phyloP scores from a whole-genome alignment of 2,329 filamentous ascomycete species.

The Rutstroemia sp. region DNA sequence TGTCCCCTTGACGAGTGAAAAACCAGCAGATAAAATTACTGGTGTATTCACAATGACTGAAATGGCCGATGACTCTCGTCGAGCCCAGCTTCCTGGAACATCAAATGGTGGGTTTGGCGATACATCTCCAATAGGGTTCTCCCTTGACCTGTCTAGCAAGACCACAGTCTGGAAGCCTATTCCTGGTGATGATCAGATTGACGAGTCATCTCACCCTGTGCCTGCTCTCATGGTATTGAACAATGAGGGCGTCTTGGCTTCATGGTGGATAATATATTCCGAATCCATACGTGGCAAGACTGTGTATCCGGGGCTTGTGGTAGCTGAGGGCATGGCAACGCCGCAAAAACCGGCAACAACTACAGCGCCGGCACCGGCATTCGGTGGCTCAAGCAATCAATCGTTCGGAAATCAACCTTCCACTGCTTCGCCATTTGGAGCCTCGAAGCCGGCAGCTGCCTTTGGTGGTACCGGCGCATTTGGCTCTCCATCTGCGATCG shows the following conservation, averaged over 20 bases:
- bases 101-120: constrained; percentile 52
- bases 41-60: constrained; percentile 68
- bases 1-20: constrained; percentile 54
- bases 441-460: constrained; percentile 17
- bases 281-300: constrained; percentile 72
- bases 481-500: constrained; percentile 24
- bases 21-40: constrained; percentile 50
- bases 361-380: constrained; percentile 14
- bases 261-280: constrained; percentile 90
- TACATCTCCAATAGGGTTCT: constrained; percentile 71
- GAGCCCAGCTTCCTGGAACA: constrained; percentile 68
- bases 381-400: constrained; percentile 21
- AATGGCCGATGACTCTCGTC: constrained; percentile 64
- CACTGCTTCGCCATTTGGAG: constrained; percentile 30
- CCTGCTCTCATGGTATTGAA: constrained; percentile 82
- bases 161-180: constrained; percentile 75
- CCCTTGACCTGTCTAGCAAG: constrained; percentile 75
- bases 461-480: constrained; percentile 30
- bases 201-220: constrained; percentile 71
- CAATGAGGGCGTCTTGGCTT: constrained; percentile 74
- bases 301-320: constrained; percentile 63
- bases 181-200: constrained; percentile 61
- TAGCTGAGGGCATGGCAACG: constrained; percentile 27
- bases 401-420: constrained; percentile 6
- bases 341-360: constrained; percentile 20